Conservation (phyloP, 2,329 filamentous ascomycete genomes). For the Stagonosporopsis tanaceti region DNA sequence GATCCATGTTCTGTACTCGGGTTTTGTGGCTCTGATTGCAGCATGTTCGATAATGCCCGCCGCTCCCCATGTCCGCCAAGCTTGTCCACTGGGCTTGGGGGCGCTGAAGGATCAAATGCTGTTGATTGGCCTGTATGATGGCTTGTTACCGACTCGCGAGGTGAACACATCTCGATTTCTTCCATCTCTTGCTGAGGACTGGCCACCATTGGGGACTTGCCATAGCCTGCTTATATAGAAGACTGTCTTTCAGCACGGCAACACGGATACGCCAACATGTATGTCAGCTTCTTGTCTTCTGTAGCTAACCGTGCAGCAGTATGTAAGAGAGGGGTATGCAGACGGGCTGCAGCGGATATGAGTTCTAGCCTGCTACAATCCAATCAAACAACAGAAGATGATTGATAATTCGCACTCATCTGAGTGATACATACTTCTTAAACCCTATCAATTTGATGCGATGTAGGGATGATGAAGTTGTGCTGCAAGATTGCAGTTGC, state of each 20-base stretch:
- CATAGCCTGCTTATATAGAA: not conserved
- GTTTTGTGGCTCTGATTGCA: too few species aligned
- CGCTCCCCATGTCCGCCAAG: not conserved
- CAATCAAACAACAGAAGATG: not conserved
- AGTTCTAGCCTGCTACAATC: not conserved
- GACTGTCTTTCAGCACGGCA: not conserved
- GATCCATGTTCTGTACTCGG: not conserved
- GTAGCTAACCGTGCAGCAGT: not conserved
- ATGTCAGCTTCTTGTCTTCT: not conserved
- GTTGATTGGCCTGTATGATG: not conserved
- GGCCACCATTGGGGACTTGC: not conserved
- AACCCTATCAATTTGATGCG: not conserved
- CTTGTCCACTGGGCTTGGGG: not conserved
- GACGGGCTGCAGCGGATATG: not conserved
- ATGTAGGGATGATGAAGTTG: not conserved
- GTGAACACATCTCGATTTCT: not conserved
- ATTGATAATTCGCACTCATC: not conserved
- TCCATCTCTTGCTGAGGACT: not conserved
- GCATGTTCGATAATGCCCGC: not conserved
- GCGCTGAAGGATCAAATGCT: not conserved
- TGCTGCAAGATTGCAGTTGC: not conserved
- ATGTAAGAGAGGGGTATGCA: not conserved
- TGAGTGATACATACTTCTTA: not conserved
- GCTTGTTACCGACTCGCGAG: not conserved
- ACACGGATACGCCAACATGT: not conserved